Evolutionary conservation across 2,329 filamentous ascomycete genomes (phyloP), one percentile per base, ranked within the genome.

Genomic region (Claviceps sp.): DNA sequence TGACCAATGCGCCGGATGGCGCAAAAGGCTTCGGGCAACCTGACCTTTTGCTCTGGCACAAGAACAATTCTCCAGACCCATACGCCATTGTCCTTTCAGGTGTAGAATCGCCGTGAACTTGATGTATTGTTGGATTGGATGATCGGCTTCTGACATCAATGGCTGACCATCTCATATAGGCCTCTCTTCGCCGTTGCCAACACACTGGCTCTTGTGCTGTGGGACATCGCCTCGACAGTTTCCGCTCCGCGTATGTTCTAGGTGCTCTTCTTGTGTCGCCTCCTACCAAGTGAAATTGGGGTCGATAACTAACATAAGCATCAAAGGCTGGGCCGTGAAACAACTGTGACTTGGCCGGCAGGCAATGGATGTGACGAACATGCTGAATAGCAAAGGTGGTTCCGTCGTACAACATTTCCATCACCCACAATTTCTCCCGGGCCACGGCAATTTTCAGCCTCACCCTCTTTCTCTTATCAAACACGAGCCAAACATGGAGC

Each of bases 341-440:
- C 65, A 62, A 64, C 72, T 70, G 61, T 68, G 70, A 57, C 69
- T 68, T 55, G 65, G 73, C 48, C 67, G 68, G 58, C 71, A 73
- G 64, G 70, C 74, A 54, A 77, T 76, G 73, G 73, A 73, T 61
- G 73, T 77, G 60, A 73, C 69, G 60, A 74, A 70, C 62, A 73
- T 77, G 67, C 64, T 76, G 61, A 76, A 77, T 64, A 73, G 71
- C 56, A 74, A 73, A 65, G 69, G 62, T 54, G 64, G 64, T 60
- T 59, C 64, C 50, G 56, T 68, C 48, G 39, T 53, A 41, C 54
- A 56, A 57, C 67, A 68, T 55, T 54, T 42, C 30, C 53, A 47
- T 38, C 53, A 54, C 5, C 50, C 43, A 39, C 65, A 65, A 51
- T 61, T 68, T 48, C 56, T 61, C 43, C 63, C 60, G 52, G 58